Evolutionary conservation across 495 filamentous ascomycete species (phyloP), one percentile per base, ranked within the genome.

Genomic region (Paragyromitra xinjiangensis): DNA sequence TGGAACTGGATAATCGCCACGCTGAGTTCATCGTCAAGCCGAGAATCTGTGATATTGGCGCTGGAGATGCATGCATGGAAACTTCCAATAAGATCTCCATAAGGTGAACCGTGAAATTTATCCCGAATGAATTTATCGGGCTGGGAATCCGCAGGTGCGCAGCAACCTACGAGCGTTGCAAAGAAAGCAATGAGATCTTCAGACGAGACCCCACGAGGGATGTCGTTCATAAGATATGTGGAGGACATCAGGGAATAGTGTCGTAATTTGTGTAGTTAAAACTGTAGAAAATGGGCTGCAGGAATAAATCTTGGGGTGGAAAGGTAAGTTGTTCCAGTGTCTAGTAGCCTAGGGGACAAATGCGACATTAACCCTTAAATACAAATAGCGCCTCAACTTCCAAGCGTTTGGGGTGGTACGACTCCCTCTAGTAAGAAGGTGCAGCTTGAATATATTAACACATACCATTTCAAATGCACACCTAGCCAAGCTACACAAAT

Each of bases 1-100:
- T 42, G 11, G 19, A 72, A 72, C 9, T 14, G 16, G 34, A 56
- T 12, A 14, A 19, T 12, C n/a, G 59, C 69, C 1, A 64, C 69
- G 16, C 69, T 64, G 11, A 64, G 69, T 16, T 72, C 69, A 7
- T 64, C 69, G 34, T 64, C 69, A 56, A 72, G 69, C 4, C 26
- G 37, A 6, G 69, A 72, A 22, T 72, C 61, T 0, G 14, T 14
- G 3, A 73, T 42, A 59, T 24, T 5, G 6, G n/a, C 19, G 34
- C 37, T 45, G 16, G 42, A 6, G 0, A 69, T 50, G 34, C 39
- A 14, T n/a, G 14, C 50, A n/a, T 42, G 6, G 66, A 58, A 69
- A 42, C 42, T 29, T 14, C 19, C 2, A 24, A 11, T 24, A 9
- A 69, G 0, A 16, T 58, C 51, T 37, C 7, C 9, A 42, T 11